Conservation (phyloP, 2,329 filamentous ascomycete species). For the Sporothrix protearum region DNA sequence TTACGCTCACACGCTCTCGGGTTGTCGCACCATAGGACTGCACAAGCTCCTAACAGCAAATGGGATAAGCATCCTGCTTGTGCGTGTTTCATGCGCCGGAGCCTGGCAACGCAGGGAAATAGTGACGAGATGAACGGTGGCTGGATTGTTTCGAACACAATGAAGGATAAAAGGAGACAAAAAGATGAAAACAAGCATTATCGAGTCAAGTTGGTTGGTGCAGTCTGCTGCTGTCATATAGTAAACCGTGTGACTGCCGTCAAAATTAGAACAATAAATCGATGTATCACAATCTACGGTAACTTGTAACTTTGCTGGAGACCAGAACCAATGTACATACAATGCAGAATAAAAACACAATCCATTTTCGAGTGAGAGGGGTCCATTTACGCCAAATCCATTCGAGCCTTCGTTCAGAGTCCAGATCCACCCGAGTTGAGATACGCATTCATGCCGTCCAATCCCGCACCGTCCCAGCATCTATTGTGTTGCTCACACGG, state of each 20-base stretch:
- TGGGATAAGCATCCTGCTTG: background rate
- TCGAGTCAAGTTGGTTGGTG: too few species aligned
- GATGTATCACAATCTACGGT: constrained; percentile 4
- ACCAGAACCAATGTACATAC: background rate
- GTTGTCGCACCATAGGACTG: background rate
- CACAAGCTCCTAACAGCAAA: background rate
- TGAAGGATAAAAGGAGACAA: background rate
- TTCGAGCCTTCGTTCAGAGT: background rate
- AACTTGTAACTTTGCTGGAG: background rate
- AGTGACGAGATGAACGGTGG: background rate
- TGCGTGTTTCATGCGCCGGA: background rate
- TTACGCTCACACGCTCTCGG: background rate
- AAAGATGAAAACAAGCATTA: background rate
- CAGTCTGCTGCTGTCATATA: background rate
- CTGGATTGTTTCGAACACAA: background rate
- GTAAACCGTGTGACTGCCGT: background rate
- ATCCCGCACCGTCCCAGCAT: background rate
- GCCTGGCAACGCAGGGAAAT: background rate
- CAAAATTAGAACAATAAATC: constrained; percentile 6
- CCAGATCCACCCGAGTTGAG: background rate
- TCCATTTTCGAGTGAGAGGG: constrained; percentile 11
- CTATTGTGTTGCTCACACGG: constrained; percentile 12
- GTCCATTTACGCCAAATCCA: background rate
- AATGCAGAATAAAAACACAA: background rate
- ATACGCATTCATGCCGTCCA: background rate